phyloP scores from a whole-genome alignment of 352 stramenopile genomes.

The Pythium diclinum region DNA sequence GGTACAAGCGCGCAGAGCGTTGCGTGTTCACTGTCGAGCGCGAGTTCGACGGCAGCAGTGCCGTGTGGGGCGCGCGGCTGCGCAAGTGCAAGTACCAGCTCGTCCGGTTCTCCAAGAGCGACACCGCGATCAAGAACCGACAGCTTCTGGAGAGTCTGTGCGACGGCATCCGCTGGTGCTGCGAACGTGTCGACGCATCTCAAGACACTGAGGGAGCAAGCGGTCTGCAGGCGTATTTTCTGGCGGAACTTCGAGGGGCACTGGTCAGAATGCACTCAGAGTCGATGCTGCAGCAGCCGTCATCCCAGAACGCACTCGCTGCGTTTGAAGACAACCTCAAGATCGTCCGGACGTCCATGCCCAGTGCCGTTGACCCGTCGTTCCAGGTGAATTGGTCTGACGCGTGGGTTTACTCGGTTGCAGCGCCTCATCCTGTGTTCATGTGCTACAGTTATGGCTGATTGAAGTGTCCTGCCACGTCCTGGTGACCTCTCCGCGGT shows the following conservation, averaged over 20 bases:
- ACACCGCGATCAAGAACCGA: slow-evolving; percentile 34
- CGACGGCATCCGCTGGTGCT: slow-evolving; percentile 33
- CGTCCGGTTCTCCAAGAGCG: slow-evolving; percentile 42
- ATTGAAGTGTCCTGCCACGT: slow-evolving; percentile 60
- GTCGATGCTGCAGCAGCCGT: slow-evolving; percentile 29
- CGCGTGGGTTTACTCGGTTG: neutral
- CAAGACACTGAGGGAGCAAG: neutral
- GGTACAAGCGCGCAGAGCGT: slow-evolving; percentile 44
- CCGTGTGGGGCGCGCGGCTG: slow-evolving; percentile 38
- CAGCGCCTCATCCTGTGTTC: neutral
- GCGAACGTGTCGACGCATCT: neutral
- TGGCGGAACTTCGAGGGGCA: slow-evolving; percentile 43
- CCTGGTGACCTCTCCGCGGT: slow-evolving; percentile 41
- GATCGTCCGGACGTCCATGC: slow-evolving; percentile 44
- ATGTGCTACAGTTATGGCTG: slow-evolving; percentile 53
- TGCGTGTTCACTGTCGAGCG: slow-evolving; percentile 35
- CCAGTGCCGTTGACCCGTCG: slow-evolving; percentile 38
- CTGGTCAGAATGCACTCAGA: slow-evolving; percentile 53
- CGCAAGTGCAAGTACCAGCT: slow-evolving; percentile 59
- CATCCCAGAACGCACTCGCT: neutral
- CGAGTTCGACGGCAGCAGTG: slow-evolving; percentile 24
- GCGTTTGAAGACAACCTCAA: slow-evolving; percentile 48
- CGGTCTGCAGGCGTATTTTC: slow-evolving; percentile 49
- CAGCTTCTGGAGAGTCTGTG: slow-evolving; percentile 47
- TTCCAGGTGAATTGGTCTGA: slow-evolving; percentile 43